Evolutionary conservation across 164 flowering plant genomes (phyloP).

Genomic region (Paratinospora sagittata): DNA sequence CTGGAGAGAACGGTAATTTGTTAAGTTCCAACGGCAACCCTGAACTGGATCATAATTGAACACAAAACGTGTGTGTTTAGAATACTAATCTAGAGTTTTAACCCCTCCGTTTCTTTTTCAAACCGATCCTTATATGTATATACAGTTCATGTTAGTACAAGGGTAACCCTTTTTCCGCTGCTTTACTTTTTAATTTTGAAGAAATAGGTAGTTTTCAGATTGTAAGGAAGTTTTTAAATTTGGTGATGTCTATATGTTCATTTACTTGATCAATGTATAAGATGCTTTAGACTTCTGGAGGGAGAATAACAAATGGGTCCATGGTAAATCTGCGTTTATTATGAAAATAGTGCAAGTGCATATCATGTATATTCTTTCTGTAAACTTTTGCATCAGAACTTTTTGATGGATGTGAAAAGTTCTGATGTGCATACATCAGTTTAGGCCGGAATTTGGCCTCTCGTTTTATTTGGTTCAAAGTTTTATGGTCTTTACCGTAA

Average conservation of each 20-base stretch:
- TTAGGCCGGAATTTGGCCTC: too few relatives aligned
- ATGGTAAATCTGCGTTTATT: too few relatives aligned
- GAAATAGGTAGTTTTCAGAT: not conserved
- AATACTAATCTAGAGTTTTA: slow-evolving; percentile 6
- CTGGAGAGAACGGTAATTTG: slow-evolving; percentile 11
- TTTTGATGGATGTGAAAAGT: too few relatives aligned
- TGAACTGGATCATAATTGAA: slow-evolving; percentile 14
- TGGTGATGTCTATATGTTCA: not conserved
- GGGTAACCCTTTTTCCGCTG: not conserved
- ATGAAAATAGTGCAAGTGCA: too few relatives aligned
- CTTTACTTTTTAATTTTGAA: not conserved
- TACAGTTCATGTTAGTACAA: not conserved
- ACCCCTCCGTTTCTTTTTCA: not conserved
- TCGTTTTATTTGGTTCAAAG: too few relatives aligned
- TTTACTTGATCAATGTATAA: not conserved
- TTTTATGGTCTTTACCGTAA: too few relatives aligned
- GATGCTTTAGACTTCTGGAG: not conserved
- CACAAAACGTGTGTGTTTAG: not conserved
- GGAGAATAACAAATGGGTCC: not conserved
- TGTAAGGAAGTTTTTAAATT: not conserved
- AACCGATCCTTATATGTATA: not conserved
- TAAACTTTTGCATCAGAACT: too few relatives aligned
- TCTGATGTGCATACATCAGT: too few relatives aligned
- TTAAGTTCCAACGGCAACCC: slow-evolving; percentile 21
- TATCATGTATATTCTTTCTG: too few relatives aligned